Conservation (phyloP, 768 basidiomycete genomes). For the Phaeolepiota aurea region DNA sequence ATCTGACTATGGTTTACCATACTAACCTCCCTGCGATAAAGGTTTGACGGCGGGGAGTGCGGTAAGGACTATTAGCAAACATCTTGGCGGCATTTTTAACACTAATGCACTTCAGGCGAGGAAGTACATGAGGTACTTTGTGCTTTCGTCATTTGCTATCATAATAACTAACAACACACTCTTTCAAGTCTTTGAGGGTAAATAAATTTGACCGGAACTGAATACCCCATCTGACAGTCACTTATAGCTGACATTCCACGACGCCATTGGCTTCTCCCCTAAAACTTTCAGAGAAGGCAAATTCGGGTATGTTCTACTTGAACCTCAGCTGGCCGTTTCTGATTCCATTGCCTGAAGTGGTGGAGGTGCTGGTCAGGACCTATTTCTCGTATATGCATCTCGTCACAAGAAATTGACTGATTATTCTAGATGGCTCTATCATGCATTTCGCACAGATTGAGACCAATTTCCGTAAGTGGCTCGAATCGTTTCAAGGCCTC, state of each 20-base stretch:
- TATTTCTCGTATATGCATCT: background rate
- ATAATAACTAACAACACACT: background rate
- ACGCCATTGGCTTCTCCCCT: slow-evolving; percentile 3
- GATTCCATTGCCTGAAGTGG: slow-evolving; percentile 1
- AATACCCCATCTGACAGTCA: background rate
- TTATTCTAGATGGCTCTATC: slow-evolving; percentile 20
- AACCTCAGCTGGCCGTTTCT: background rate
- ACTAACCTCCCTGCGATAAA: background rate
- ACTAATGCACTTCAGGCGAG: background rate
- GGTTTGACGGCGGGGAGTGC: background rate
- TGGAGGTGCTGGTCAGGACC: background rate
- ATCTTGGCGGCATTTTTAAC: background rate
- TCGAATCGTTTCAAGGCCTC: background rate
- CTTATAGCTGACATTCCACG: slow-evolving; percentile 3
- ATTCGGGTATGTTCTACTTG: background rate
- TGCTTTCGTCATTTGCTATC: background rate
- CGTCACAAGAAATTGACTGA: background rate
- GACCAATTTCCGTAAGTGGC: slow-evolving; percentile 14
- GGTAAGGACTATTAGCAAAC: background rate
- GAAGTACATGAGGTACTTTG: background rate
- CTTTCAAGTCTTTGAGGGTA: background rate
- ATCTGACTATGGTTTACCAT: background rate
- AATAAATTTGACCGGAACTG: background rate
- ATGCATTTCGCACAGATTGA: slow-evolving; percentile 24
- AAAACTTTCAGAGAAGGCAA: background rate